Evolutionary conservation across 805 yeast species (phyloP), one percentile per base, ranked within the genome.

Genomic region (Zygoascus ofunaensis): DNA sequence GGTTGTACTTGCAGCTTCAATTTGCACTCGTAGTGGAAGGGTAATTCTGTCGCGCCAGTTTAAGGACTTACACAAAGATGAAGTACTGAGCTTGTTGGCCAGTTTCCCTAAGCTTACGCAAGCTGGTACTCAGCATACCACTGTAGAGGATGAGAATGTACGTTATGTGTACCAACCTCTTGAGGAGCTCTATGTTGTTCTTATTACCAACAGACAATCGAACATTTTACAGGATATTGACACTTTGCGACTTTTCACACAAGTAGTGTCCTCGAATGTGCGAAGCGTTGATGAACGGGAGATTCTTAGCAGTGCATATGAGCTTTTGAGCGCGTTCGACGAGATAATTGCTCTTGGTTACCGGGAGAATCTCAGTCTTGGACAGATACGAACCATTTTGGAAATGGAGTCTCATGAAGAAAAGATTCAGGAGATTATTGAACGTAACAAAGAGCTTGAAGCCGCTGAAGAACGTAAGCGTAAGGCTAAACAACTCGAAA

Each of bases 331-430:
- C 59, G 94, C 97, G 2, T 90, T 92, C 58, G 98, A 92, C 63
- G 98, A 92, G 66, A 84, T 92, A 45, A 79, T 92, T 54, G 79
- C 79, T 43, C 71, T 86, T 66, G 98, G 98, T 15, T 87, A 82
- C 69, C 79, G 85, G 53, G 99, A 92, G 63, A 83, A 87, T 64
- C 69, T 90, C 52, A 77, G 92, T 0, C 62, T 82, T 52, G 63
- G 79, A 48, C 97, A 92, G 68, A 83, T 92, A 51, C 79, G 77
- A 62, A 85, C 94, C 10, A 90, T 85, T 66, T 71, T 92, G 69
- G 90, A 87, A 61, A 90, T 92, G 97, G 97, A 92, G 66, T 84
- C 95, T 34, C 97, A 92, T 63, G 98, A 92, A 67, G 99, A 92
- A 68, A 90, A 86, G 71, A 90, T 94, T 60, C 97, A 92, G 71